Evolutionary conservation across 148 eudicot species (phyloP).

Genomic region (Vaccinium macrocarpon): DNA sequence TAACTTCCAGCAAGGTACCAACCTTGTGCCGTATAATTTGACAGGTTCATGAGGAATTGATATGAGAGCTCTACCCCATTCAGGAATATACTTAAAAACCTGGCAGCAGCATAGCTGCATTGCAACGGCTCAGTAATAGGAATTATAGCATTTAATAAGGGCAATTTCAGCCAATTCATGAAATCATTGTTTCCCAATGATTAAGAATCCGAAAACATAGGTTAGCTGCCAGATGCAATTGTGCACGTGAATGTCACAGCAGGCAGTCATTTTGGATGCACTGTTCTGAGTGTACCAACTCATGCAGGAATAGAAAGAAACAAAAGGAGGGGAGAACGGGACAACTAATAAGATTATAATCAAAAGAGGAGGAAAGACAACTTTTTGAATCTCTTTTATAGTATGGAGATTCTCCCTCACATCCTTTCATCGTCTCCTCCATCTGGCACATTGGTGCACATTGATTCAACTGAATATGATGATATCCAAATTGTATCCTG

Average conservation of each 20-base stretch:
- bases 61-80: neutral
- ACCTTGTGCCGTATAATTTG: neutral
- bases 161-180: neutral
- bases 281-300: neutral
- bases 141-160: neutral
- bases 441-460: constrained; percentile 1
- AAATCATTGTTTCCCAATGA: constrained; percentile 1
- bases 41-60: neutral
- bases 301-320: constrained; percentile 7
- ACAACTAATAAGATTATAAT: neutral
- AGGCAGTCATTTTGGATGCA: neutral
- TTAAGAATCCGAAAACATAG: neutral
- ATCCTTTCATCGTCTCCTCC: constrained; percentile 9
- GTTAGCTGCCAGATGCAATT: neutral
- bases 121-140: neutral
- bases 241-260: constrained; percentile 11
- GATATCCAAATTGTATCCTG: constrained; percentile 12
- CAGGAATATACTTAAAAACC: neutral
- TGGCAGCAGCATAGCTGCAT: neutral
- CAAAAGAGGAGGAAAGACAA: neutral
- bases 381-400: neutral
- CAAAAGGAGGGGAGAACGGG: too few relatives aligned
- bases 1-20: neutral
- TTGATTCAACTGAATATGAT: neutral
- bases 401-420: neutral